These are phyloP conservation scores for Clarireedia hainanense DNA, from an alignment of 2,329 filamentous ascomycete genomes.

Conservation along the genomic window DNA sequence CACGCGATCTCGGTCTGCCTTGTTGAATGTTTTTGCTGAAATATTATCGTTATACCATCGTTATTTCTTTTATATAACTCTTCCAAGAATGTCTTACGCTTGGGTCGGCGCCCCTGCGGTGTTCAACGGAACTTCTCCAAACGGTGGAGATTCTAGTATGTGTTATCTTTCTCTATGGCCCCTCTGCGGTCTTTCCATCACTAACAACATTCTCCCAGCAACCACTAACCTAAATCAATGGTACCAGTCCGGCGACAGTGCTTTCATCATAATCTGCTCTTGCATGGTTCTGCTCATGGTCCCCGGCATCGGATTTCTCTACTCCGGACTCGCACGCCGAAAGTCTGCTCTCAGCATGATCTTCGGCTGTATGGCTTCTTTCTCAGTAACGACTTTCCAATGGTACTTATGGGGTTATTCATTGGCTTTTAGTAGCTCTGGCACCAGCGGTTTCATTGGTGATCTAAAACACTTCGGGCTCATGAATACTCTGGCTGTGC, in stretches of 20 bases:
- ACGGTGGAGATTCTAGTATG: constrained; percentile 32
- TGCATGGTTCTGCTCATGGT: constrained; percentile 97
- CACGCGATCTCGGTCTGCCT: no score
- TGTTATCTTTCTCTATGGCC: not conserved
- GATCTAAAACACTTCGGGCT: constrained; percentile 85
- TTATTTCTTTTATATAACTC: no score
- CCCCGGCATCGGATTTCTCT: constrained; percentile 92
- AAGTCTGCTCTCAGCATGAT: constrained; percentile 97
- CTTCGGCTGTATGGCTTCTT: constrained; percentile 93
- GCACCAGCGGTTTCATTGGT: constrained; percentile 85
- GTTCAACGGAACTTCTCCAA: constrained; percentile 51
- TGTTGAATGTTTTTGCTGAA: no score
- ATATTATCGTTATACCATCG: no score
- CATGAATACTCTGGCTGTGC: constrained; percentile 70
- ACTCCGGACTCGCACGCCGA: constrained; percentile 89
- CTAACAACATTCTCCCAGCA: no score
- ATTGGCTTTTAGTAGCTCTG: constrained; percentile 76
- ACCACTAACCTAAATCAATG: constrained; percentile 87
- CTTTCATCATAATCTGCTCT: constrained; percentile 82
- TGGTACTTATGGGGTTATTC: constrained; percentile 99
- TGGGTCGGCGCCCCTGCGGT: constrained; percentile 48
- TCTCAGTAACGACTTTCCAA: constrained; percentile 87
- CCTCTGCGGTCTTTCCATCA: no score
- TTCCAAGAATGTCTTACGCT: constrained; percentile 33
- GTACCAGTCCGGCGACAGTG: constrained; percentile 85